Percentiles rank a stretch among this genome's conserved stretches.
Evolutionary conservation across 2,329 filamentous ascomycete species (phyloP).

Genomic region (Biscogniauxia sp.): DNA sequence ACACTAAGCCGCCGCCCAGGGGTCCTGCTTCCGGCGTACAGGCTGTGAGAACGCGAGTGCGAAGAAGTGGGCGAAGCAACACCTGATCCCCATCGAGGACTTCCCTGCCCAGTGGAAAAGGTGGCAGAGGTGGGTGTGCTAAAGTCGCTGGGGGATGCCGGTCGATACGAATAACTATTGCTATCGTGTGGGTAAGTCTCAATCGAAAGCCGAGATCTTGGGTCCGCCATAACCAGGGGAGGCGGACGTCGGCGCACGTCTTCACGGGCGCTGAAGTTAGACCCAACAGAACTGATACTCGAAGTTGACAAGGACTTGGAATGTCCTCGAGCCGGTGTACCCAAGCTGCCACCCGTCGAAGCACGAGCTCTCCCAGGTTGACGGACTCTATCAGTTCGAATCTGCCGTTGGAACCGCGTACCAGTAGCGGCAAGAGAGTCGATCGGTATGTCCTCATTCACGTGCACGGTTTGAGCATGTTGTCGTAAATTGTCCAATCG

Average conservation of each 20-base stretch:
- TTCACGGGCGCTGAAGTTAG: constrained; percentile 62
- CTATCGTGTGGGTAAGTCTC: constrained; percentile 67
- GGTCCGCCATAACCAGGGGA: constrained; percentile 80
- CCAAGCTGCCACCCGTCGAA: constrained; percentile 72
- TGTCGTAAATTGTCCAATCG: constrained; percentile 92
- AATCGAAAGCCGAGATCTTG: constrained; percentile 62
- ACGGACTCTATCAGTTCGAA: constrained; percentile 80
- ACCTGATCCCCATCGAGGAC: constrained; percentile 68
- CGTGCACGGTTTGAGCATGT: constrained; percentile 95
- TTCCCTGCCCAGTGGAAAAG: constrained; percentile 73
- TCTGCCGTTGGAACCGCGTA: constrained; percentile 87
- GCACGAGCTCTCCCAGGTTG: constrained; percentile 73
- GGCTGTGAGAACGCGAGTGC: constrained; percentile 67
- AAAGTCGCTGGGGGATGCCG: constrained; percentile 69
- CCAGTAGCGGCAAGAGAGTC: constrained; percentile 92
- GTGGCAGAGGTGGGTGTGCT: constrained; percentile 82
- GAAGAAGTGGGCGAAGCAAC: constrained; percentile 71
- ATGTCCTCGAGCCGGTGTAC: constrained; percentile 72
- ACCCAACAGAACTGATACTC: constrained; percentile 71
- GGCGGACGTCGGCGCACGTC: constrained; percentile 72
- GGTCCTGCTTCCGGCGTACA: constrained; percentile 65
- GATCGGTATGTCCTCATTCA: constrained; percentile 93
- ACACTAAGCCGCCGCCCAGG: constrained; percentile 78
- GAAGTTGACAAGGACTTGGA: constrained; percentile 84
- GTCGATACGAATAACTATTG: constrained; percentile 63